These are phyloP conservation scores for Pelargonium citronellum DNA, from an alignment of 441 rosid genomes.

Conservation along the genomic window DNA sequence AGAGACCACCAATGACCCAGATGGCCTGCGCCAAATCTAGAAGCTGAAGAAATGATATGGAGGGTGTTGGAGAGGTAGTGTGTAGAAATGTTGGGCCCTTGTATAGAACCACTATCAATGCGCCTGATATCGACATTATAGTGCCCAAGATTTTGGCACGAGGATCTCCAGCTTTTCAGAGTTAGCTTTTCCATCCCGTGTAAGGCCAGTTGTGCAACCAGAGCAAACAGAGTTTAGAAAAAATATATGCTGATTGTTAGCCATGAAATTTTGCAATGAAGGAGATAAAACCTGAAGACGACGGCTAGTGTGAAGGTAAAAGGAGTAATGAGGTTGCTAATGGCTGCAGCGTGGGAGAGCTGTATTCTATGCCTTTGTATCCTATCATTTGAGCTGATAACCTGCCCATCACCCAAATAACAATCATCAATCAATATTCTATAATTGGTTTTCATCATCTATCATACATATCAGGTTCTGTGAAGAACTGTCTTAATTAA, in stretches of 20 bases:
- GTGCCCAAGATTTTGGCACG: conserved; percentile 31
- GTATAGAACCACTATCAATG: conserved; percentile 35
- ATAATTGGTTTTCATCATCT: too few relatives aligned
- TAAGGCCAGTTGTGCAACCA: background rate
- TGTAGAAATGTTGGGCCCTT: conserved; percentile 20
- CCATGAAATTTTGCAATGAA: background rate
- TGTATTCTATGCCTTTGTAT: conserved; percentile 19
- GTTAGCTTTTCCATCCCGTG: conserved; percentile 55
- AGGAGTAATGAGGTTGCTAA: conserved; percentile 25
- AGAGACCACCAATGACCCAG: conserved; percentile 57
- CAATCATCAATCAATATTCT: too few relatives aligned
- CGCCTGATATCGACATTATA: conserved; percentile 36
- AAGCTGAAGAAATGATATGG: background rate
- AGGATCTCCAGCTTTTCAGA: conserved; percentile 42
- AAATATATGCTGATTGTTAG: too few relatives aligned
- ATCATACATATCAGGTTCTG: too few relatives aligned
- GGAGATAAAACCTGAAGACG: conserved; percentile 12
- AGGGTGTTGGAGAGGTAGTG: conserved; percentile 7
- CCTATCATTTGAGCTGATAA: conserved; percentile 22
- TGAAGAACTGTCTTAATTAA: too few relatives aligned
- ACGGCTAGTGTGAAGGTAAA: conserved; percentile 25
- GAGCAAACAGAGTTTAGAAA: too few relatives aligned
- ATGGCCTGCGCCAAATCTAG: conserved; percentile 14
- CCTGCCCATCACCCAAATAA: conserved; percentile 13
- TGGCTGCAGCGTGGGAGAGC: conserved; percentile 26